Conservation (phyloP, 768 basidiomycete species). For the Trametes cubensis region DNA sequence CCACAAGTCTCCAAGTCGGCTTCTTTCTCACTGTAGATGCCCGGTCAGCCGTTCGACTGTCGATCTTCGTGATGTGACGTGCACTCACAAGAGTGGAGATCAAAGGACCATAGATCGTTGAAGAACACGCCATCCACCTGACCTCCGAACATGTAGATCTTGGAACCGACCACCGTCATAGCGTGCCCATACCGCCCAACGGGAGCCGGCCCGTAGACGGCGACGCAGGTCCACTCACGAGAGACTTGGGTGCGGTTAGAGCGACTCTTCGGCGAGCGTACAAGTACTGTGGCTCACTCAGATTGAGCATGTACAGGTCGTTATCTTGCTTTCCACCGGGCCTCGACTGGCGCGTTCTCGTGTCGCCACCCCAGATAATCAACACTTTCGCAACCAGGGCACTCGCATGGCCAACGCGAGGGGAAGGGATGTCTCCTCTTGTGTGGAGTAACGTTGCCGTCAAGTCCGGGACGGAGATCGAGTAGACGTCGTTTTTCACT, state of each 20-base stretch:
- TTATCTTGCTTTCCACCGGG: constrained; percentile 84
- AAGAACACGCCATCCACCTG: constrained; percentile 94
- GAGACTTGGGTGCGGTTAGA: constrained; percentile 56
- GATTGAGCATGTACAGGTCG: constrained; percentile 89
- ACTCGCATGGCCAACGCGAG: constrained; percentile 95
- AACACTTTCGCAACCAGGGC: constrained; percentile 95
- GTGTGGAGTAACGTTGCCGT: constrained; percentile 85
- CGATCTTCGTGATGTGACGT: neutral
- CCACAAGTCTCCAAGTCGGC: constrained; percentile 80
- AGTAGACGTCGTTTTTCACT: constrained; percentile 90
- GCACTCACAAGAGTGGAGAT: constrained; percentile 86
- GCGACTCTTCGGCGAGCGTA: neutral
- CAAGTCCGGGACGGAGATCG: constrained; percentile 80
- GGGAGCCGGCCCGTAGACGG: constrained; percentile 75
- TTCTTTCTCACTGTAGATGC: constrained; percentile 68
- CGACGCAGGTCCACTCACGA: constrained; percentile 91
- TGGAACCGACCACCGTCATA: constrained; percentile 87
- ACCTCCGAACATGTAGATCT: constrained; percentile 94
- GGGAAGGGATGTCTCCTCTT: constrained; percentile 82
- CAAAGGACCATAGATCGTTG: constrained; percentile 95
- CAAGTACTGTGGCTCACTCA: constrained; percentile 57
- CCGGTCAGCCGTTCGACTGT: too few species aligned
- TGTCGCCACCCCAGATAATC: constrained; percentile 98
- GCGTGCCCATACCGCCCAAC: constrained; percentile 95
- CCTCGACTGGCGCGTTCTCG: constrained; percentile 70